A percentile compares a stretch with the other conserved stretches of the same genome.
Conservation (phyloP, 495 filamentous ascomycete genomes). For the Penicillium canescens region DNA sequence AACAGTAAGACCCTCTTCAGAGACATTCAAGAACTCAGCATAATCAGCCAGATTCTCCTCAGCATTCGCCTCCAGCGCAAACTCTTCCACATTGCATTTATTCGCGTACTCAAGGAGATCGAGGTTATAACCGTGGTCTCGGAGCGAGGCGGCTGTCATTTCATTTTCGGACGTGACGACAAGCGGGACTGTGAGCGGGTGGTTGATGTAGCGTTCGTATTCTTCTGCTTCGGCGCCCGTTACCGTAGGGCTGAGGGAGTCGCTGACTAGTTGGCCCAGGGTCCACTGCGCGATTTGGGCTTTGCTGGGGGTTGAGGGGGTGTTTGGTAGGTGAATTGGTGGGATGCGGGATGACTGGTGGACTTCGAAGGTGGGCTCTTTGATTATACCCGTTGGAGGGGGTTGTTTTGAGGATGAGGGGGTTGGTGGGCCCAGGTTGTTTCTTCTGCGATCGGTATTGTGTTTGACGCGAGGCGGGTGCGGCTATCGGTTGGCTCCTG, state of each 20-base stretch:
- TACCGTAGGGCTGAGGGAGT: conserved; percentile 79
- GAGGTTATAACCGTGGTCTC: conserved; percentile 47
- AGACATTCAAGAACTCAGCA: conserved; percentile 69
- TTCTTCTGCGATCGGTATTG: conserved; percentile 6
- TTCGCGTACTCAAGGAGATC: conserved; percentile 78
- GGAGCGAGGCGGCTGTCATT: conserved; percentile 41
- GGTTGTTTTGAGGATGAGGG: conserved; percentile 32
- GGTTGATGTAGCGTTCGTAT: conserved; percentile 86
- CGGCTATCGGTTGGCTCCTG: conserved; percentile 35
- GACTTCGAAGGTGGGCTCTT: conserved; percentile 33
- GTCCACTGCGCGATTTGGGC: conserved; percentile 78
- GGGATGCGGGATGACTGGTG: conserved; percentile 18
- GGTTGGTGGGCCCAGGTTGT: conserved; percentile 30
- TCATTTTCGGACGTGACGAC: conserved; percentile 74
- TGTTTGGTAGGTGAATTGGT: conserved; percentile 24
- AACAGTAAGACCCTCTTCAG: conserved; percentile 85
- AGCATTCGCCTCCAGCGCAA: conserved; percentile 33
- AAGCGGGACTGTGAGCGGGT: conserved; percentile 85
- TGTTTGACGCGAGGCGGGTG: conserved; percentile 4
- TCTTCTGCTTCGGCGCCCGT: conserved; percentile 73
- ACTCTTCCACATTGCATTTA: conserved; percentile 42
- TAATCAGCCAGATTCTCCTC: conserved; percentile 77
- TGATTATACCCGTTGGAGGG: conserved; percentile 44
- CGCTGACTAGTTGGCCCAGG: conserved; percentile 76
- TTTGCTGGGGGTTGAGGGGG: conserved; percentile 49